Evolutionary conservation across 192 early-diverging fungal species (phyloP).

Genomic region (Lobosporangium transversale): DNA sequence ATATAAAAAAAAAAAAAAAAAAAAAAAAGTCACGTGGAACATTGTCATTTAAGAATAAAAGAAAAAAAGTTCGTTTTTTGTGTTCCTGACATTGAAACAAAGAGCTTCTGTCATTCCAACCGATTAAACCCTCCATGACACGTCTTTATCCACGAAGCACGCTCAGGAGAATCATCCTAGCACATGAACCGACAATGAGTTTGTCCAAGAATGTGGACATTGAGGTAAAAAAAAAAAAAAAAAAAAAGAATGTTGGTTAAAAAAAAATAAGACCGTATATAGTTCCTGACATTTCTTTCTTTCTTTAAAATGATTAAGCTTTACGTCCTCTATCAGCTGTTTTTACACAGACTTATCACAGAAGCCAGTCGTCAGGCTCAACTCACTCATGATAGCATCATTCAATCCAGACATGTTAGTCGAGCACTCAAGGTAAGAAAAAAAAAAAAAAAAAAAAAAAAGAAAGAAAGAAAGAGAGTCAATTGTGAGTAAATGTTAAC

Average conservation of each 20-base stretch:
- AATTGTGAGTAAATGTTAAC: no score
- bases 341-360: conserved; percentile 37
- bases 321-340: conserved; percentile 46
- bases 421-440: conserved; percentile 30
- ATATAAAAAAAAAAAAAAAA: no score
- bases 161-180: conserved; percentile 44
- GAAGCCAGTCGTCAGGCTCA: conserved; percentile 47
- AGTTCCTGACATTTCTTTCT: neutral
- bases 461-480: no score
- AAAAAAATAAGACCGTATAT: neutral
- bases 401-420: conserved; percentile 49
- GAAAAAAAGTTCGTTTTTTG: no score
- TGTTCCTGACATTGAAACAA: no score
- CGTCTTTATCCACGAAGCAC: conserved; percentile 52
- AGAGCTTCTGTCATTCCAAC: no score
- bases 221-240: conserved; percentile 14
- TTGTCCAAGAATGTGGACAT: conserved; percentile 53
- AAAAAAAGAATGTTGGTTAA: neutral
- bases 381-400: conserved; percentile 33
- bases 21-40: no score
- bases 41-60: no score
- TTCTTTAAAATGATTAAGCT: no score
- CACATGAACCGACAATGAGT: conserved; percentile 43
- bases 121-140: conserved; percentile 47
- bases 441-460: neutral